Evolutionary conservation across 805 yeast species (phyloP).

Genomic region (Pichia insulana): DNA sequence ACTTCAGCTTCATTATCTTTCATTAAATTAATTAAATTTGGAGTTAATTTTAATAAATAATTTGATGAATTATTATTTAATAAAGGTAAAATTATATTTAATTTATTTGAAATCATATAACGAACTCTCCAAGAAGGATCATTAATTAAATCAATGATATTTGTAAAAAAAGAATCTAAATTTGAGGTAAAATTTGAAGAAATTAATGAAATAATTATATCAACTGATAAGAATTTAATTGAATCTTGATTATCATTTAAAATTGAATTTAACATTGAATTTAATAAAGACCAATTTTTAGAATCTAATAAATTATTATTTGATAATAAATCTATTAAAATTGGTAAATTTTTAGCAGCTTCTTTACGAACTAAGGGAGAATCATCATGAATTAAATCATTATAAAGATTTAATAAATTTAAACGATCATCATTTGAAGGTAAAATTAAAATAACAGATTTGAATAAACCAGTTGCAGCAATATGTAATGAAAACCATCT

Average conservation of each 20-base stretch:
- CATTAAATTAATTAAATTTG: slow-evolving; percentile 68
- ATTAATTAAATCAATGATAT: slow-evolving; percentile 61
- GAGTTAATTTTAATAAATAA: slow-evolving; percentile 51
- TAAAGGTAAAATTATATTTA: slow-evolving; percentile 60
- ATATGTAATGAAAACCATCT: slow-evolving; percentile 94
- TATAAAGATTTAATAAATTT: slow-evolving; percentile 57
- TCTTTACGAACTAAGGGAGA: slow-evolving; percentile 97
- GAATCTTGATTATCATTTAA: slow-evolving; percentile 88
- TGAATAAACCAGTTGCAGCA: slow-evolving; percentile 84
- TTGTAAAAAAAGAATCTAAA: slow-evolving; percentile 51
- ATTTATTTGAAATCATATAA: slow-evolving; percentile 95
- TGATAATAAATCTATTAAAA: slow-evolving; percentile 49
- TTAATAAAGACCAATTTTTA: slow-evolving; percentile 57
- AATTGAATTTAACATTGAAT: slow-evolving; percentile 72
- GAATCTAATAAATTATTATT: not conserved
- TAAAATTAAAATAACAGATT: slow-evolving; percentile 49
- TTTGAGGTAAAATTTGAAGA: slow-evolving; percentile 48
- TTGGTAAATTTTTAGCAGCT: slow-evolving; percentile 80
- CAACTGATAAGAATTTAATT: slow-evolving; percentile 83
- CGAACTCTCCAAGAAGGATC: slow-evolving; percentile 98
- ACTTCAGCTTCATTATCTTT: slow-evolving; percentile 96
- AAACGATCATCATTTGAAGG: slow-evolving; percentile 48
- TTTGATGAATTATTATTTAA: slow-evolving; percentile 43
- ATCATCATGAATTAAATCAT: slow-evolving; percentile 74
- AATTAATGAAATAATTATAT: slow-evolving; percentile 76